phyloP scores from a whole-genome alignment of 2,329 filamentous ascomycete genomes.

The Trichoderma semiorbis region DNA sequence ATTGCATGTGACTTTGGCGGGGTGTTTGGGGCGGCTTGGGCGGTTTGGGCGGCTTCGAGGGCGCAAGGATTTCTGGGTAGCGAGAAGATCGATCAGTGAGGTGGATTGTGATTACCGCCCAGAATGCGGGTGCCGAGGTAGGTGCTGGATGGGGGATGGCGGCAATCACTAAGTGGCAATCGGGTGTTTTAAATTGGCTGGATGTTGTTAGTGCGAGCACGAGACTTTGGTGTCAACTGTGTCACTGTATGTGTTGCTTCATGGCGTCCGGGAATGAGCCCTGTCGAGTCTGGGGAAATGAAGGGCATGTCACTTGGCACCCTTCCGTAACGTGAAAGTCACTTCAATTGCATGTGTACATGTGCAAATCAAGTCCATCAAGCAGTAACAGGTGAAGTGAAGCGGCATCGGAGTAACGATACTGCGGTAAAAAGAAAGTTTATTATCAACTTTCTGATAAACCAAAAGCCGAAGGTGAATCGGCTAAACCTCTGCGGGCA shows the following conservation, averaged over 20 bases:
- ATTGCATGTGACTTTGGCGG: constrained; percentile 29
- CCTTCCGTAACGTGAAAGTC: neutral
- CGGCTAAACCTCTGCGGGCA: constrained; percentile 6
- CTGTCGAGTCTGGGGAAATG: neutral
- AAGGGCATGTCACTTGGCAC: neutral
- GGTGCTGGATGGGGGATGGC: neutral
- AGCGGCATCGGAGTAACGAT: constrained; percentile 9
- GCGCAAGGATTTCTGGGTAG: neutral
- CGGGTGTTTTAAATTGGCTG: neutral
- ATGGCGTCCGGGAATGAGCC: neutral
- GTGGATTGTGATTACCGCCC: neutral
- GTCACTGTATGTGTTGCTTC: neutral
- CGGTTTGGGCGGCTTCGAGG: neutral
- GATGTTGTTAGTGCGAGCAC: neutral
- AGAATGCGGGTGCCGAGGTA: neutral
- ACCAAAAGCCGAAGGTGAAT: neutral
- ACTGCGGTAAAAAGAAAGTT: neutral
- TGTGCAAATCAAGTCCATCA: neutral
- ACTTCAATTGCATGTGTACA: neutral
- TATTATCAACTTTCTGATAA: neutral
- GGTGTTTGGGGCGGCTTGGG: neutral
- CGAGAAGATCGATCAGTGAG: neutral
- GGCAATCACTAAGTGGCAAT: neutral
- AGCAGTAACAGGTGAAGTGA: neutral
- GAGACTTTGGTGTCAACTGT: neutral